Evolutionary conservation across 306 rosid species (phyloP), one percentile per base, ranked within the genome.

Genomic region (Amphicarpaea edgeworthii): DNA sequence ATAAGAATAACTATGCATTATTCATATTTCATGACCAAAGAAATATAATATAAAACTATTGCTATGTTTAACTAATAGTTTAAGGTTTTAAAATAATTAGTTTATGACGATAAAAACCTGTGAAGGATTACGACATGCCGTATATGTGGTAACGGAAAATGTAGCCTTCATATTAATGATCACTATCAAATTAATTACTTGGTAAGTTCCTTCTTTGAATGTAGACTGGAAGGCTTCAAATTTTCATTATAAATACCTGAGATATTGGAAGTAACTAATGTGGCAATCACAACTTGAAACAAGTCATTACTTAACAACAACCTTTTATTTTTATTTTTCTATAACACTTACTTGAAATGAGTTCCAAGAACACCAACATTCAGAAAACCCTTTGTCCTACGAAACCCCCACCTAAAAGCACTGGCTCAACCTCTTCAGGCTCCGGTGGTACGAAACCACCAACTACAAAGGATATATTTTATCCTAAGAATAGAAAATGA

Each of bases 401-500:
- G 7, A 73, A 4, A 45, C 46, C 78, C 6, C 70, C 78, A 43
- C 78, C 78, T n/a, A 40, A 11, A 15, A 12, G 7, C 23, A 60
- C 8, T 45, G 10, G 49, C 21, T 42, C 77, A 73, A 9, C 23
- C 55, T 40, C 78, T 42, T 72, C 77, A 41, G 26, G 53, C 68
- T 42, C 64, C 21, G 23, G 64, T 12, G 23, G 21, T 3, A 34
- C 51, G 3, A 51, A 70, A 64, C 19, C 64, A 19, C 64, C 64
- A 53, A 11, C 14, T 12, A 3, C 76, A 1, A 70, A 51, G 46
- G 24, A 0, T 6, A 69, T 69, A 30, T 69, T 69, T 50, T 30
- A 30, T 16, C 70, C 70, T 23, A 73, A 59, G n/a, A 73, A 73
- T 42, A 60, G 23, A n/a, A n/a, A n/a, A 73, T 64, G 50, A 64